Evolutionary conservation across 208 protist species (phyloP).

Genomic region (Leishmania aethiopica): DNA sequence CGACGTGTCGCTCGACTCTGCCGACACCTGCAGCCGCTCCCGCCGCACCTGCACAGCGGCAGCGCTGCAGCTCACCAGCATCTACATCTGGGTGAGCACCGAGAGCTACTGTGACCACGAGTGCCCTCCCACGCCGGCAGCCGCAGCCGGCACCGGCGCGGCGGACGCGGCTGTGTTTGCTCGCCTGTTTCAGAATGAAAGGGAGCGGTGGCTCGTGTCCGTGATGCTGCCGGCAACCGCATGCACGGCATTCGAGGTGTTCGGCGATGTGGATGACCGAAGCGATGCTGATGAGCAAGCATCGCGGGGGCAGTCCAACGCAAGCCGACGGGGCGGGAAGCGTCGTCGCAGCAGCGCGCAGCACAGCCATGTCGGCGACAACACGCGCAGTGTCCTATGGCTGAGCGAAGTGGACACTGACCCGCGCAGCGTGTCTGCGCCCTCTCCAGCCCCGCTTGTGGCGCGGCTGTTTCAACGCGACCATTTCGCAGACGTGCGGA

Average conservation of each 20-base stretch:
- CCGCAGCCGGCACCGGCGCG: background rate
- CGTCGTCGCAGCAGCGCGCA: background rate
- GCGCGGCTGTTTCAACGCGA: slow-evolving; percentile 21
- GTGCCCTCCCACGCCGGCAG: background rate
- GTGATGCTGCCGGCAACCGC: slow-evolving; percentile 15
- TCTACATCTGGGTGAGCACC: slow-evolving; percentile 18
- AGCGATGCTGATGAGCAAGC: background rate
- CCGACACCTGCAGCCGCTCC: background rate
- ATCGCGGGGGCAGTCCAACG: background rate
- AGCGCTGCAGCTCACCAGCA: slow-evolving; percentile 30
- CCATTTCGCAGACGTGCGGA: background rate
- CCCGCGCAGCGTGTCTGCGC: background rate
- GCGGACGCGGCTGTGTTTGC: background rate
- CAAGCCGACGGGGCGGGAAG: background rate
- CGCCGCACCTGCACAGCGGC: background rate
- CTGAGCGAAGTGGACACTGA: background rate
- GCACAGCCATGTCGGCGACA: background rate
- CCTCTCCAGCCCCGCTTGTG: background rate
- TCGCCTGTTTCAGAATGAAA: slow-evolving; percentile 7
- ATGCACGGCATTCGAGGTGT: background rate
- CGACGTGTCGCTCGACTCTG: slow-evolving; percentile 4
- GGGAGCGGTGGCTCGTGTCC: slow-evolving; percentile 30
- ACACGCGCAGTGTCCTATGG: slow-evolving; percentile 6
- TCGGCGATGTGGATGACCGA: no score
- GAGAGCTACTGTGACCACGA: background rate